A percentile compares a stretch with the other conserved stretches of the same genome.
Conservation (phyloP, 75 land plant genomes). For the Pinus tabuliformis region DNA sequence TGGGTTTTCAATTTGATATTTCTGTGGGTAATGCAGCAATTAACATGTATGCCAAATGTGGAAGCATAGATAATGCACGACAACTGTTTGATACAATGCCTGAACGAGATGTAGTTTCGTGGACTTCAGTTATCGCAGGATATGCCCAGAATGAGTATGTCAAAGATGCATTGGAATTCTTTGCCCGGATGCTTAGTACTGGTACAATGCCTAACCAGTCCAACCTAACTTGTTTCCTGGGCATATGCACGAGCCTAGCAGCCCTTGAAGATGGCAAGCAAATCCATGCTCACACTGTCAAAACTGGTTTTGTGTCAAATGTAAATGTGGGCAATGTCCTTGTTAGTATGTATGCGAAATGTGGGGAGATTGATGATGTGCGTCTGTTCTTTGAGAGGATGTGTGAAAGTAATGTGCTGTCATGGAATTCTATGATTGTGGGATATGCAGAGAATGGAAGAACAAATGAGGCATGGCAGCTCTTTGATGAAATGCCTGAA, state of each 20-base stretch:
- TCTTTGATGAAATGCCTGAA: conserved; percentile 48
- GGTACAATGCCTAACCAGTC: conserved; percentile 34
- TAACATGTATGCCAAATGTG: conserved; percentile 82
- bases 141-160: conserved; percentile 31
- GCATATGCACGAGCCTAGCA: conserved; percentile 51
- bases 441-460: conserved; percentile 60
- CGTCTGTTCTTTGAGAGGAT: conserved; percentile 37
- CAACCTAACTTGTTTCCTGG: conserved; percentile 49
- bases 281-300: conserved; percentile 36
- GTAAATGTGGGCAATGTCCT: conserved; percentile 52
- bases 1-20: conserved; percentile 16
- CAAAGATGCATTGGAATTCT: conserved; percentile 49
- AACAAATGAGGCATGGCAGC: conserved; percentile 32
- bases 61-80: conserved; percentile 33
- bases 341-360: conserved; percentile 73
- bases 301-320: conserved; percentile 42
- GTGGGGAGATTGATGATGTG: conserved; percentile 54
- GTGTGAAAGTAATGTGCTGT: conserved; percentile 47
- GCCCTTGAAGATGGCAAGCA: conserved; percentile 54
- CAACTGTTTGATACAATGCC: conserved; percentile 27
- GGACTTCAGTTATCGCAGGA: conserved; percentile 73
- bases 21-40: conserved; percentile 45
- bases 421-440: conserved; percentile 71
- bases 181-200: conserved; percentile 35
- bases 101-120: conserved; percentile 39